A percentile compares a stretch with the other conserved stretches of the same genome.
phyloP scores from a whole-genome alignment of 192 early-diverging fungal genomes.

The Backusella psychrophila region DNA sequence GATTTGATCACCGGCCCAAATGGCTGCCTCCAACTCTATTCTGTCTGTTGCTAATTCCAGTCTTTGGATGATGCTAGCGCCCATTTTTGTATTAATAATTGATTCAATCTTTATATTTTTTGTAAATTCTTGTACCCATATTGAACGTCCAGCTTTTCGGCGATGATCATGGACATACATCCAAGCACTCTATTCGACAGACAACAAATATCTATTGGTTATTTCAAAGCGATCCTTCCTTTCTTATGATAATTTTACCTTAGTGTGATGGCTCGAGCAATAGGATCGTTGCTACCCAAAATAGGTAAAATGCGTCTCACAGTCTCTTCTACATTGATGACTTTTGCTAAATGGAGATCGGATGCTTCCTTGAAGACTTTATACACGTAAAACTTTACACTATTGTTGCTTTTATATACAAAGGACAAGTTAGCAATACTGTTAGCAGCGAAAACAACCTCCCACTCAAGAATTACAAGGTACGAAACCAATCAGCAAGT shows the following conservation, averaged over 20 bases:
- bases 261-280: slow-evolving; percentile 46
- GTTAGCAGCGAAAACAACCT: neutral
- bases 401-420: slow-evolving; percentile 37
- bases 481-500: slow-evolving; percentile 46
- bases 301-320: slow-evolving; percentile 41
- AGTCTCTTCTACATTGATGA: slow-evolving; percentile 45
- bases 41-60: slow-evolving; percentile 40
- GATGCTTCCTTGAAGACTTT: slow-evolving; percentile 40
- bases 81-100: neutral
- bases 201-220: neutral
- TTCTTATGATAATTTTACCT: slow-evolving; percentile 24
- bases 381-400: slow-evolving; percentile 44
- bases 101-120: too few relatives aligned
- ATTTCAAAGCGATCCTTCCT: neutral
- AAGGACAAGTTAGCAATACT: neutral
- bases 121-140: slow-evolving; percentile 32
- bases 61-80: slow-evolving; percentile 38
- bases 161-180: slow-evolving; percentile 42
- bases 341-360: slow-evolving; percentile 38
- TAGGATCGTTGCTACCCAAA: slow-evolving; percentile 42
- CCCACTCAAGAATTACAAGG: slow-evolving; percentile 25
- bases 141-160: slow-evolving; percentile 45
- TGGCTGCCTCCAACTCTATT: slow-evolving; percentile 44
- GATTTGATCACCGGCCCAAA: slow-evolving; percentile 45
- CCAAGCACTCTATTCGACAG: slow-evolving; percentile 37